phyloP scores from a whole-genome alignment of 441 rosid species.

The Omphalea diandra region DNA sequence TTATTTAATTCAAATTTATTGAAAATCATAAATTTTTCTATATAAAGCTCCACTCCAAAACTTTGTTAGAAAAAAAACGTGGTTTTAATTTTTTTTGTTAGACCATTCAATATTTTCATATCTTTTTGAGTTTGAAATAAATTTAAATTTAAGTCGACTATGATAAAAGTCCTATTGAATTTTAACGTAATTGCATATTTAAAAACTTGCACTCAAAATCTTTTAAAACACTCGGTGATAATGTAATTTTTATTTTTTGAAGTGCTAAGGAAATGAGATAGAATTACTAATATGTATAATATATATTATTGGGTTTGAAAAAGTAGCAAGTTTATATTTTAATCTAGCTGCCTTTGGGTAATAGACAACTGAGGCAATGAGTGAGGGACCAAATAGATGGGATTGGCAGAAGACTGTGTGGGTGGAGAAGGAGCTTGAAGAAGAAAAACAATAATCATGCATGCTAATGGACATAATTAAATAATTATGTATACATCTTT shows the following conservation, averaged over 20 bases:
- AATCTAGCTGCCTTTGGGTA: no score
- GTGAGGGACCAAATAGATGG: neutral
- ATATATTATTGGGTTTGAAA: neutral
- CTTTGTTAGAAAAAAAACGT: no score
- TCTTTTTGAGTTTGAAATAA: no score
- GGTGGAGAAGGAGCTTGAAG: neutral
- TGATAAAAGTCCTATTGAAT: no score
- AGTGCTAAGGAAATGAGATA: neutral
- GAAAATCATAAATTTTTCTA: no score
- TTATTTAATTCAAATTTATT: no score
- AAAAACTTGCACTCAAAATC: neutral
- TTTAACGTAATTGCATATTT: neutral
- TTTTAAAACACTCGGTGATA: neutral
- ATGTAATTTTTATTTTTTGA: no score
- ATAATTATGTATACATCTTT: neutral
- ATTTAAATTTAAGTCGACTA: no score
- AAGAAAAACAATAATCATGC: neutral
- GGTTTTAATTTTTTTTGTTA: no score
- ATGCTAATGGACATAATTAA: neutral
- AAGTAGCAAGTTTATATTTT: neutral
- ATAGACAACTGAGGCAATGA: neutral
- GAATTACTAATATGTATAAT: no score
- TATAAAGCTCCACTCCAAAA: no score
- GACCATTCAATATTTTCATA: no score
- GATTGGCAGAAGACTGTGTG: neutral